Evolutionary conservation across 345 rosid species (phyloP), one percentile per base, ranked within the genome.

Genomic region (Eucalyptus curtisii): DNA sequence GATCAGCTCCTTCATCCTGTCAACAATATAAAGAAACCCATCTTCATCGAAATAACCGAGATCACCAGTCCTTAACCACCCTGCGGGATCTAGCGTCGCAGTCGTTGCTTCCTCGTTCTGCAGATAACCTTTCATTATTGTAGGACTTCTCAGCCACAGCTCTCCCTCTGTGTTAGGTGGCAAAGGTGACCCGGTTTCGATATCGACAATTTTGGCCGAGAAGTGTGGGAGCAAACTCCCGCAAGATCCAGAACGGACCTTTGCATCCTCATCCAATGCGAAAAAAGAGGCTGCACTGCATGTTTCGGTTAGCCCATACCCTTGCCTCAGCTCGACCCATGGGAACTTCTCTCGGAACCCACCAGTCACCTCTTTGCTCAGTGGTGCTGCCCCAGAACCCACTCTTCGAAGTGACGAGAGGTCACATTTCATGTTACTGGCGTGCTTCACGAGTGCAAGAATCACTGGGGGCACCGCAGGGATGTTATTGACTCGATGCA

Each of bases 21-120:
- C 96, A 86, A 95, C 94, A 86, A 95, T 89, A 30, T 93, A 91
- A 30, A 94, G 89, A 87, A 89, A 94, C 30, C 96, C 97, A 82
- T 93, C 92, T 40, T 90, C 92, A 68, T 95, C 92, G 86, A 95
- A 90, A 87, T 93, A 95, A 87, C 96, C 90, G 8, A 94, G 95
- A 91, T 95, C 96, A 40, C 96, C 97, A 24, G 96, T 94, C 90
- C 84, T 94, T 71, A 95, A 88, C 96, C 97, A 95, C 40, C 96
- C 96, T 14, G 93, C 95, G 10, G 89, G 48, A 87, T 89, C 91
- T 47, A 95, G 20, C 3, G 93, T 92, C 4, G 91, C 93, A 11
- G 91, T 89, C 2, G 97, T 93, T 37, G 96, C 96, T 86, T 93
- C 94, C 87, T 91, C 90, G 20, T 93, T 94, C 86, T 89, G 48